Base-by-base conservation (phyloP, 768 basidiomycete genomes). In the Psilocybe sp. region DNA sequence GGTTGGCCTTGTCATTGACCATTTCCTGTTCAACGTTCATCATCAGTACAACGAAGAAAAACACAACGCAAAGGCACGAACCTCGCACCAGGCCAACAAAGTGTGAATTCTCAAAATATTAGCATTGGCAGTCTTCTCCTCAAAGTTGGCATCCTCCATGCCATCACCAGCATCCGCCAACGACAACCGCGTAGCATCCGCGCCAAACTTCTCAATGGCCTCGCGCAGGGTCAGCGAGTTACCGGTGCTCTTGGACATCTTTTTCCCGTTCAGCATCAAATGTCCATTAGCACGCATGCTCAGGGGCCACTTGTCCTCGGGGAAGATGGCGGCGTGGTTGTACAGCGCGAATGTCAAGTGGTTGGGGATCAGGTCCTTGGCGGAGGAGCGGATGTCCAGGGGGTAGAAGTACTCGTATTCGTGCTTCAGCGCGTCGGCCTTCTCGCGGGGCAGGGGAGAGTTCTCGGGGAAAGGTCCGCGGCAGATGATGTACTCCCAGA, bases 341-440 rank as follows among this genome's bases (percentile, higher is more conserved):
- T 99, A 99, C 56, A 97, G 70, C 44, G 84, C 84, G 74, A 99
- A 98, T 0, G 96, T 93, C 62, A 99, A 64, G 68, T 98, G 88
- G 69, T 99, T 99, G 35, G 88, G 89, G 52, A 99, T 87, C 53
- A 99, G 78, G 62, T 99, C 97, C 69, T 98, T 98, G 47, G 91
- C 97, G 11, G 97, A 99, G 12, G 97, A 98, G 42, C 97, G 91
- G 60, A 99, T 82, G 71, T 98, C 92, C 76, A 98, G 87, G 46
- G 97, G 96, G 70, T 99, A 99, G 76, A 96, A 98, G 76, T 98
- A 99, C 31, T 87, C 74, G 77, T 87, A 98, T 68, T 93, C 87
- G 68, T 89, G 87, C 66, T 89, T 94, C 69, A 98, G 78, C 13
- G 78, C 75, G 63, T 94, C 87, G 31, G 83, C 89, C 60, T 90